These are phyloP conservation scores for Vitis rupestris DNA, from an alignment of 164 flowering plant species.

Conservation along the genomic window DNA sequence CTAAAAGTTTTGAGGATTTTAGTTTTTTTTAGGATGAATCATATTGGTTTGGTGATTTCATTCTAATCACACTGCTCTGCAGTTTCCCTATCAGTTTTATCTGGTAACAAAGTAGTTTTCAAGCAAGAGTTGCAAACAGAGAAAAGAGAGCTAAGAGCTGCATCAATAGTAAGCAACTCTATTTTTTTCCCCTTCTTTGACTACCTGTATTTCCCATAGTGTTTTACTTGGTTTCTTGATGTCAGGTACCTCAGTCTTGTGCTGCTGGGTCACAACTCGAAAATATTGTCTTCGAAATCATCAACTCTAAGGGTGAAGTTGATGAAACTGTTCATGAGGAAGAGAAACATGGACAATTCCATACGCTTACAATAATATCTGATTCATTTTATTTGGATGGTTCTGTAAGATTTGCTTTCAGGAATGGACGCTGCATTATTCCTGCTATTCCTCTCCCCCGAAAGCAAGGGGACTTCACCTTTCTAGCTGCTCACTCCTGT, in stretches of 20 bases:
- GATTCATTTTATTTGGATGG: constrained; percentile 22
- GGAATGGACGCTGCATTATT: constrained; percentile 53
- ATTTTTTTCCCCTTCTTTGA: background rate
- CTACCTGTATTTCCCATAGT: background rate
- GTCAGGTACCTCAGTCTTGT: constrained; percentile 50
- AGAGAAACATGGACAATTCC: constrained; percentile 32
- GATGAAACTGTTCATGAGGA: constrained; percentile 50
- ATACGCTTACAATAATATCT: constrained; percentile 45
- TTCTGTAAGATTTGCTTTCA: constrained; percentile 40
- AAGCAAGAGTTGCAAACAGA: constrained; percentile 37
- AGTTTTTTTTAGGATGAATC: background rate
- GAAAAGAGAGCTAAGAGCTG: constrained; percentile 44
- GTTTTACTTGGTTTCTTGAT: background rate
- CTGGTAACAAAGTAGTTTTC: constrained; percentile 20
- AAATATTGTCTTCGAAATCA: constrained; percentile 47
- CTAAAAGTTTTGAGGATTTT: no score
- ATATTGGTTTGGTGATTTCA: background rate
- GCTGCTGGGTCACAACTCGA: constrained; percentile 50
- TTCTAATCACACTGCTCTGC: background rate
- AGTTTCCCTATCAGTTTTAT: constrained; percentile 49
- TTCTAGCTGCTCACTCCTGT: constrained; percentile 53
- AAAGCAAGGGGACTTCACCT: constrained; percentile 37
- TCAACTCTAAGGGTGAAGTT: constrained; percentile 46
- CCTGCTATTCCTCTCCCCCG: constrained; percentile 49
- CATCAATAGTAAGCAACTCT: constrained; percentile 36